Conservation (phyloP, 768 basidiomycete genomes). For the Favolaschia claudopus region DNA sequence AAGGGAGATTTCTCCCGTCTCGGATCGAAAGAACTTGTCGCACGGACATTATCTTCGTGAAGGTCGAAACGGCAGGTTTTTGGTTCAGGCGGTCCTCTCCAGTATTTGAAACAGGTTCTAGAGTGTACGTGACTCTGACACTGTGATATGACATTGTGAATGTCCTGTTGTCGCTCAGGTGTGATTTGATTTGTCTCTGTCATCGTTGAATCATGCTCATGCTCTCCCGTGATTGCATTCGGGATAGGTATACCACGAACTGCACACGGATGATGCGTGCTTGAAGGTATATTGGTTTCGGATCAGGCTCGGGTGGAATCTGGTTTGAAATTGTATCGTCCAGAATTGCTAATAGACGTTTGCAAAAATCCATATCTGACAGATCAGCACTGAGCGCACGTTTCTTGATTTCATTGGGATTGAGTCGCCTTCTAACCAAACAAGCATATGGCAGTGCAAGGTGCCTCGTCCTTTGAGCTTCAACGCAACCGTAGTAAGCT, state of each 20-base stretch:
- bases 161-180: background rate
- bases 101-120: constrained; percentile 22
- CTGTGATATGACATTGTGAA: constrained; percentile 3
- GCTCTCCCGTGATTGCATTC: background rate
- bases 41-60: background rate
- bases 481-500: constrained; percentile 38
- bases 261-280: background rate
- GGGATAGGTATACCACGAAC: background rate
- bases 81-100: constrained; percentile 8
- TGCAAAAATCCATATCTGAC: constrained; percentile 4
- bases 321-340: constrained; percentile 8
- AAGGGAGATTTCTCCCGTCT: background rate
- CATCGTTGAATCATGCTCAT: no score
- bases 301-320: background rate
- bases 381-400: background rate
- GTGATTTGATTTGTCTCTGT: no score
- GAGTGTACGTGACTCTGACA: constrained; percentile 20
- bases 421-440: constrained; percentile 8
- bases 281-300: background rate
- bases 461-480: constrained; percentile 33
- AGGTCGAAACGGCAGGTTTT: constrained; percentile 16
- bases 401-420: constrained; percentile 27
- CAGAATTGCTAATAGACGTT: constrained; percentile 7
- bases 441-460: constrained; percentile 7
- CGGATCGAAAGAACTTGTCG: background rate